phyloP scores from a whole-genome alignment of 1,139 yeast species.

The Taphrina populina region DNA sequence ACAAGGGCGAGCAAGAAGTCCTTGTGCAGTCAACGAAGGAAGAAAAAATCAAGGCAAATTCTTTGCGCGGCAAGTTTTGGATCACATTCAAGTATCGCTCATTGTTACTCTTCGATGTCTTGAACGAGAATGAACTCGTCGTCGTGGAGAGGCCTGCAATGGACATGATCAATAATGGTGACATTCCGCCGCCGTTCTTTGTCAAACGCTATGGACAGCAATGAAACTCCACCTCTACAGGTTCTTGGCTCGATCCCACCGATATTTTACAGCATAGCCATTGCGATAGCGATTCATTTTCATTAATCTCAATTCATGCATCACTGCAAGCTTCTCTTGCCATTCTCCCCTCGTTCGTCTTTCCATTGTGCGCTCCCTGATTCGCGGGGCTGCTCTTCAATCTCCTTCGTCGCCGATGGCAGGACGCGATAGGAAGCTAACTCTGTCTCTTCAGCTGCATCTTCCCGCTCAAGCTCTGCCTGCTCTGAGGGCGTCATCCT shows the following conservation, averaged over 20 bases:
- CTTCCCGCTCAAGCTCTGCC: constrained; percentile 46
- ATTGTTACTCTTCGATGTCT: constrained; percentile 59
- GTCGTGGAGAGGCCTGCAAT: constrained; percentile 76
- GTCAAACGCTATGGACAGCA: constrained; percentile 24
- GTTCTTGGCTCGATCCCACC: too few species aligned
- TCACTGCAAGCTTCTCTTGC: constrained; percentile 42
- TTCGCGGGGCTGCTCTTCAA: constrained; percentile 52
- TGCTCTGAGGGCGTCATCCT: constrained; percentile 45
- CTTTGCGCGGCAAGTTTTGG: constrained; percentile 57
- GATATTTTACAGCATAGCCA: constrained; percentile 7
- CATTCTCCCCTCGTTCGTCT: constrained; percentile 70
- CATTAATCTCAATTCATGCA: neutral
- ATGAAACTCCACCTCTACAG: too few species aligned
- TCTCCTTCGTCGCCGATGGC: constrained; percentile 36
- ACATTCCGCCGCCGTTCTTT: constrained; percentile 32
- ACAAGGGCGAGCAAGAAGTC: neutral
- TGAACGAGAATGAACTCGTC: constrained; percentile 61
- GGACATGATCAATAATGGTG: constrained; percentile 40
- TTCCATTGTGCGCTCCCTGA: constrained; percentile 81
- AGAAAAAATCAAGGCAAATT: constrained; percentile 27
- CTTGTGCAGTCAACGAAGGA: constrained; percentile 14
- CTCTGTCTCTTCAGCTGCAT: constrained; percentile 49
- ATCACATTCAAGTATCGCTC: constrained; percentile 75
- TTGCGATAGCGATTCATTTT: neutral
- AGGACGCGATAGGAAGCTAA: constrained; percentile 41